Percentiles rank a stretch among this genome's conserved stretches.
Evolutionary conservation across 345 rosid genomes (phyloP).

Genomic region (Euphorbia pulcherrima): DNA sequence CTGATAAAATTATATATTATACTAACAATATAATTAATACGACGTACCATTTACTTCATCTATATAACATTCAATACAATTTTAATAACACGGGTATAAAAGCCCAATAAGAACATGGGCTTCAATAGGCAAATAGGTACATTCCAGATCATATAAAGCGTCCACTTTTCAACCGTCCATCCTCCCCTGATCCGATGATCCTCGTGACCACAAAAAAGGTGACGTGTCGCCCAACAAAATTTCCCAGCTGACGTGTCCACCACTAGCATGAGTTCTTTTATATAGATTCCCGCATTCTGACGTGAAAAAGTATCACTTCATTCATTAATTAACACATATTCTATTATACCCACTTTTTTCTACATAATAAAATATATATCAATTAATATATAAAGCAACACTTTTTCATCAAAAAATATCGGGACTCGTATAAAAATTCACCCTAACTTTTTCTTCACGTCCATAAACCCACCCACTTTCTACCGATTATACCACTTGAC

Average conservation of each 20-base stretch:
- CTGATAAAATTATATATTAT: too few species aligned
- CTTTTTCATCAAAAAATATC: too few species aligned
- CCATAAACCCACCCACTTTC: not conserved
- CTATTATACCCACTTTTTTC: too few species aligned
- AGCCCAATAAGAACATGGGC: not conserved
- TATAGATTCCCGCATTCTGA: too few species aligned
- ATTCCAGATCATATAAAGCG: not conserved
- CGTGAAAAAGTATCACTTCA: too few species aligned
- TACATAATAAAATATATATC: too few species aligned
- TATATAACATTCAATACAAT: not conserved
- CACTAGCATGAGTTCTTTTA: too few species aligned
- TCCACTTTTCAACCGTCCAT: constrained; percentile 2
- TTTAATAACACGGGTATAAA: not conserved
- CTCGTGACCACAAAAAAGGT: constrained; percentile 2
- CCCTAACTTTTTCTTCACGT: constrained; percentile 10
- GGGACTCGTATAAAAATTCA: too few species aligned
- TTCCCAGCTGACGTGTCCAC: constrained; percentile 9
- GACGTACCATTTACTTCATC: too few species aligned
- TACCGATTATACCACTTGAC: constrained; percentile 11
- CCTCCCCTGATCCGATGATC: constrained; percentile 5
- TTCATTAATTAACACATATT: too few species aligned
- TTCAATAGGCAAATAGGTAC: not conserved
- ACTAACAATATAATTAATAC: too few species aligned
- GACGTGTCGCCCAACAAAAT: not conserved
- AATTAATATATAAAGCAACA: too few species aligned